Conservation (phyloP, 495 filamentous ascomycete genomes). For the Penicillium alfredii region DNA sequence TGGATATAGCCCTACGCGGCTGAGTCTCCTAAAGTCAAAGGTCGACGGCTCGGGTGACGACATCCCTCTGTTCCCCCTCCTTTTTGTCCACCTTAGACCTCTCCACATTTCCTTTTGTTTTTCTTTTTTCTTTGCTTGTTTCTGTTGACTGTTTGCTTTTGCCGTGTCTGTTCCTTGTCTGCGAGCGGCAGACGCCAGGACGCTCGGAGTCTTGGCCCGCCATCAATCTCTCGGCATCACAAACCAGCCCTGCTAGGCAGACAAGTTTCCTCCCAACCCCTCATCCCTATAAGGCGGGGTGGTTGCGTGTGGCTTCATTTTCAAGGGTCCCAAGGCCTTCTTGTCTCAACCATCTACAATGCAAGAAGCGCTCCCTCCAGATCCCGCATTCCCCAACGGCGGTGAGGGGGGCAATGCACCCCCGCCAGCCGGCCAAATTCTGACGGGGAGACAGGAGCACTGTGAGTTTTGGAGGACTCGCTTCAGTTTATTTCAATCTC, state of each 20-base stretch:
- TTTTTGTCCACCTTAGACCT: background rate
- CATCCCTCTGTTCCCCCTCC: conserved; percentile 7
- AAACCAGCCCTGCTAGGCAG: conserved; percentile 9
- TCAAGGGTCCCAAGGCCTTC: too few relatives aligned
- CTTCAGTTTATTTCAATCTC: background rate
- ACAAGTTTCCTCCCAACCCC: conserved; percentile 10
- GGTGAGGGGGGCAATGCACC: conserved; percentile 14
- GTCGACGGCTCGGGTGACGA: conserved; percentile 24
- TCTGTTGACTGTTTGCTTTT: background rate
- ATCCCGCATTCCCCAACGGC: conserved; percentile 10
- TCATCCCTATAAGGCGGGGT: too few relatives aligned
- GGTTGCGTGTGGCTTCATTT: background rate
- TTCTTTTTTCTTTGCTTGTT: conserved; percentile 3
- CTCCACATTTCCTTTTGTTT: conserved; percentile 6
- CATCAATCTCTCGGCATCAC: conserved; percentile 12
- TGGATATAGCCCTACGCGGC: too few relatives aligned
- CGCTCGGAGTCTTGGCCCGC: conserved; percentile 3
- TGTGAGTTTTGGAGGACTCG: conserved; percentile 68
- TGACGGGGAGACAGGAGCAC: conserved; percentile 97
- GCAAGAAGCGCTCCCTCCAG: background rate
- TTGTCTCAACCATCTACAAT: conserved; percentile 2
- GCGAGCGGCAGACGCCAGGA: background rate
- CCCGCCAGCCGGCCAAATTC: conserved; percentile 44
- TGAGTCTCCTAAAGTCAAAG: too few relatives aligned
- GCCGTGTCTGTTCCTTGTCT: background rate